phyloP scores from a whole-genome alignment of 1,284 basidiomycete genomes.

The Ceratobasidium sp. region DNA sequence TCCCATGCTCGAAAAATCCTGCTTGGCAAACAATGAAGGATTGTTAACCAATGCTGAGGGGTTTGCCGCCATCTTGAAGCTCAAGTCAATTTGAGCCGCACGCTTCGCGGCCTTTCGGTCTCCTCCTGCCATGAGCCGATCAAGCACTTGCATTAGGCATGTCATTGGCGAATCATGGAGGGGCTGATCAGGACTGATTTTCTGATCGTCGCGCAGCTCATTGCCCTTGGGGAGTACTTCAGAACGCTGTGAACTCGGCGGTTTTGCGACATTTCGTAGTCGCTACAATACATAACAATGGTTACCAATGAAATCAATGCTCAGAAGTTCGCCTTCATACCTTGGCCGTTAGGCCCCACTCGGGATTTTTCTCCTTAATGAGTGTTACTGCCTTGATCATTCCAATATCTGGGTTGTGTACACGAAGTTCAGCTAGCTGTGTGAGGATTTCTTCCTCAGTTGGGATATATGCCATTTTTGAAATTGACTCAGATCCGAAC shows the following conservation, averaged over 20 bases:
- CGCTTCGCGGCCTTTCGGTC: conserved; percentile 6
- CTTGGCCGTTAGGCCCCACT: neutral
- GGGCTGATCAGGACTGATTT: neutral
- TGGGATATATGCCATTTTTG: neutral
- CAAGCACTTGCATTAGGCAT: neutral
- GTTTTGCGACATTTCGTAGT: neutral
- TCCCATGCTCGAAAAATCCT: neutral
- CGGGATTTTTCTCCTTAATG: neutral
- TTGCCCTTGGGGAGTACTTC: neutral
- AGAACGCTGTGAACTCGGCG: neutral
- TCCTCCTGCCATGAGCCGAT: neutral
- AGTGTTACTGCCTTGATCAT: neutral
- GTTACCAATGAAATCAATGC: neutral
- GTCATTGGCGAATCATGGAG: neutral
- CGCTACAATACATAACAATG: neutral
- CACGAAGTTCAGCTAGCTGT: neutral
- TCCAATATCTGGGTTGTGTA: neutral
- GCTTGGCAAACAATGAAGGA: neutral
- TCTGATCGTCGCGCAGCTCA: neutral
- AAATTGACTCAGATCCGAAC: too few species aligned
- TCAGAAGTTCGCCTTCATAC: neutral
- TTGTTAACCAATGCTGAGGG: neutral
- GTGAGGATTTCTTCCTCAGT: neutral
- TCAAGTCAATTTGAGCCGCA: neutral
- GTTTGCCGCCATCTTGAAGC: neutral